Base-by-base conservation (phyloP, 2,329 filamentous ascomycete genomes). In the Cladosporium cucumerinum region DNA sequence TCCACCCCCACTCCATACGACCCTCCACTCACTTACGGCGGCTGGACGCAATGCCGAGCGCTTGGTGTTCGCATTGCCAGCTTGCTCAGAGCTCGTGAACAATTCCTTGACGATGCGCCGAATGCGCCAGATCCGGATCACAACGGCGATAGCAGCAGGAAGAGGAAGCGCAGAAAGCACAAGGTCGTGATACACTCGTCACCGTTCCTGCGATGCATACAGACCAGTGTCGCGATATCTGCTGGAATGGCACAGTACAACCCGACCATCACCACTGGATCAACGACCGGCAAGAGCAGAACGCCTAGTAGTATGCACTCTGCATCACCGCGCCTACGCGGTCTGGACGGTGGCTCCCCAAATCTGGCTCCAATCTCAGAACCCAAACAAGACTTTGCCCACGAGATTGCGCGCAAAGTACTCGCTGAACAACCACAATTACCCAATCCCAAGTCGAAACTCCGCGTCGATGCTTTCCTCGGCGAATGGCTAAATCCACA, bases 401-500 rank as follows among this genome's bases (percentile, higher is more conserved):
- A 77, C 46, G 74, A 77, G 30, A 65, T 74, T 39, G 72, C 72
- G 12, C 66, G 75, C 23, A 77, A 75, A 58, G 69, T 72, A 8
- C 63, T 75, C 23, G 73, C 73, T 14, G 72, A 74, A 36, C 76
- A 75, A 6, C 76, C 77, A 30, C 55, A 58, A 34, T 72, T 77
- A 28, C 62, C 62, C 21, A 68, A 73, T 66, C 66, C 71, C 14
- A 89, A 86, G 68, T 81, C 86, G 3, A 82, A 88, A 11, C 79
- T 99, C 57, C 89, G 95, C 0, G 84, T 99, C 6, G 95, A 99
- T 78, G 90, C 93, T 0, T 97, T 96, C 74, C 83, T 99, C 0
- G 94, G 95, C 57, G 95, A 99, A 82, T 99, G 95, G 95, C 83
- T 98, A 32, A 91, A 90, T 1, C 92, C 93, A 1, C 89, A 93